phyloP scores from a whole-genome alignment of 2,329 filamentous ascomycete genomes.

The Colletotrichum eleusines region DNA sequence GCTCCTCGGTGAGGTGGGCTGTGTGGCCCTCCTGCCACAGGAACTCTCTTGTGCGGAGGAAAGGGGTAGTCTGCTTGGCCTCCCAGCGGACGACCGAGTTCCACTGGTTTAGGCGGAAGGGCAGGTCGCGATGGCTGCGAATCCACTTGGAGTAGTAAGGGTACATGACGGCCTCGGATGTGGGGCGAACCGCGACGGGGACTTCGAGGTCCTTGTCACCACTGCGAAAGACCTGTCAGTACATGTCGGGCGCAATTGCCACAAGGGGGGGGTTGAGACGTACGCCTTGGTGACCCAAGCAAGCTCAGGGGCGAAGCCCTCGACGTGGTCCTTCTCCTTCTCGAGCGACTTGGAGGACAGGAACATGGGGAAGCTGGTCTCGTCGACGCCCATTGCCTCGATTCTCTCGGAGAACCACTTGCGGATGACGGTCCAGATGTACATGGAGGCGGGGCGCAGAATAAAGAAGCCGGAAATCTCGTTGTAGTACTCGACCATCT shows the following conservation, averaged over 20 bases:
- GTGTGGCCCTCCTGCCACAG: slow-evolving; percentile 97
- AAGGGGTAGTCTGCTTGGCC: slow-evolving; percentile 90
- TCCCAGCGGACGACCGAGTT: slow-evolving; percentile 95
- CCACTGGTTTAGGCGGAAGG: slow-evolving; percentile 96
- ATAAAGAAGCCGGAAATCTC: slow-evolving; percentile 98
- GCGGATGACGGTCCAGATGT: slow-evolving; percentile 75
- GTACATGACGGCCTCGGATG: slow-evolving; percentile 88
- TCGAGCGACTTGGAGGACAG: slow-evolving; percentile 89
- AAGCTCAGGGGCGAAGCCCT: slow-evolving; percentile 96
- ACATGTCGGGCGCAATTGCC: too few relatives aligned
- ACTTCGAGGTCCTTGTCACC: slow-evolving; percentile 94
- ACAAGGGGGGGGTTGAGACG: slow-evolving; percentile 49
- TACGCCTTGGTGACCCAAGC: slow-evolving; percentile 89
- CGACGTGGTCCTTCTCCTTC: slow-evolving; percentile 94
- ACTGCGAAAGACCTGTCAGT: slow-evolving; percentile 56
- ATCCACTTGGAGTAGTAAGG: slow-evolving; percentile 98
- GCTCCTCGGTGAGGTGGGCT: slow-evolving; percentile 86
- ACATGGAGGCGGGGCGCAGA: slow-evolving; percentile 78
- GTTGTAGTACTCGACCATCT: slow-evolving; percentile 96
- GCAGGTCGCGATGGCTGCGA: slow-evolving; percentile 93
- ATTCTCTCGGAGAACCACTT: slow-evolving; percentile 81
- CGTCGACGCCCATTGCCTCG: slow-evolving; percentile 91
- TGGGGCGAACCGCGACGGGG: slow-evolving; percentile 75
- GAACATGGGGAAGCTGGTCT: slow-evolving; percentile 97
- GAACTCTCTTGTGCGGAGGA: slow-evolving; percentile 94